Conservation (phyloP, 805 yeast species). For the Teunomyces gatunensis region DNA sequence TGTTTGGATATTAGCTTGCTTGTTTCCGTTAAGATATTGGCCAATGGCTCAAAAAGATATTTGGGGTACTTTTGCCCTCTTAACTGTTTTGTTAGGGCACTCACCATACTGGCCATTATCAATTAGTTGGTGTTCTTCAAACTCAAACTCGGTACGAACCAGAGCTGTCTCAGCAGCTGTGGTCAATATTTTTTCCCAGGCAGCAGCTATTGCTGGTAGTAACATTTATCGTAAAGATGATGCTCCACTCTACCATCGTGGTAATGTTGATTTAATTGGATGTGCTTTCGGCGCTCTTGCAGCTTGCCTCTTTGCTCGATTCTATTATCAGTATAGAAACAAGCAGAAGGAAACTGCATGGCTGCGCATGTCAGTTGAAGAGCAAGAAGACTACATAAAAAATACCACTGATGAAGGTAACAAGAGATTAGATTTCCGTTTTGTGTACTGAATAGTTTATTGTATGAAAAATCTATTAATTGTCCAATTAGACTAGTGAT, state of each 20-base stretch:
- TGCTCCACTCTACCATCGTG: constrained; percentile 57
- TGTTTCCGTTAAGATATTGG: constrained; percentile 38
- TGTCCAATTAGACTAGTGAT: neutral
- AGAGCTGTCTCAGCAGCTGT: constrained; percentile 66
- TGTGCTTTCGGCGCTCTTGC: constrained; percentile 34
- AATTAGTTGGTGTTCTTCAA: constrained; percentile 61
- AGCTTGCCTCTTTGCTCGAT: constrained; percentile 28
- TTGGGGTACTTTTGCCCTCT: constrained; percentile 45
- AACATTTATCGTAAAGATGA: constrained; percentile 59
- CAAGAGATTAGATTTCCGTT: constrained; percentile 51
- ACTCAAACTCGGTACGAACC: constrained; percentile 58
- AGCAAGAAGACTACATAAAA: constrained; percentile 45
- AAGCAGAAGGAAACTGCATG: constrained; percentile 46
- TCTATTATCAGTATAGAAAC: constrained; percentile 45
- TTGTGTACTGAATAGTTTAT: constrained; percentile 21
- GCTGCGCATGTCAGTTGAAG: constrained; percentile 49
- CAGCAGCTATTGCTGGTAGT: constrained; percentile 51
- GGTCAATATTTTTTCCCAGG: constrained; percentile 63
- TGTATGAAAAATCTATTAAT: neutral
- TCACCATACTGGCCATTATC: constrained; percentile 54
- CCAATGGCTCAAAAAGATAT: constrained; percentile 35
- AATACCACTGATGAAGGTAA: constrained; percentile 55
- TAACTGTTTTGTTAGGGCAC: constrained; percentile 38
- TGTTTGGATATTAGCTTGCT: constrained; percentile 17
- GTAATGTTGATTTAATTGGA: constrained; percentile 46